Evolutionary conservation across 75 land plant genomes (phyloP).

Genomic region (Cupressus sempervirens): DNA sequence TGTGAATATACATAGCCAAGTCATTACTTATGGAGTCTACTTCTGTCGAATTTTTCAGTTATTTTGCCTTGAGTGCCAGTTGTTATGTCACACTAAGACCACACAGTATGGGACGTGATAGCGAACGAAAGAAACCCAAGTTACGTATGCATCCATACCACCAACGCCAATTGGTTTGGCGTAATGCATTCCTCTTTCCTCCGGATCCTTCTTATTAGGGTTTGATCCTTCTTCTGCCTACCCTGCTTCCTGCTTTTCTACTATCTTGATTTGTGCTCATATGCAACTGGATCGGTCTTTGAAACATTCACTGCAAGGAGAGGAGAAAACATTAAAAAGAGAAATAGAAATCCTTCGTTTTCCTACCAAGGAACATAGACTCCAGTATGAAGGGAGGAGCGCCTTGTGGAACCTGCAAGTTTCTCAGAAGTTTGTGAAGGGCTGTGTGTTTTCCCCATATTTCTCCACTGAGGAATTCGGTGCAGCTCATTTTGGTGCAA

Average conservation of each 20-base stretch:
- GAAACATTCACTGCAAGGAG: not conserved
- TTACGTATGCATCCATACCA: no score
- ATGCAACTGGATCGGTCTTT: not conserved
- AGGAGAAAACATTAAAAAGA: not conserved
- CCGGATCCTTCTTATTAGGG: not conserved
- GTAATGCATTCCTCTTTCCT: no score
- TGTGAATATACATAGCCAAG: no score
- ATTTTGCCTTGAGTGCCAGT: no score
- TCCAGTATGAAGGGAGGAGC: constrained; percentile 14
- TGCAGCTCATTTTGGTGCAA: constrained; percentile 46
- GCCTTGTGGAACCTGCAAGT: constrained; percentile 87
- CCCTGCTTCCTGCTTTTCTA: not conserved
- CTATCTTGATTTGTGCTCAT: not conserved
- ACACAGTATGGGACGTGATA: no score
- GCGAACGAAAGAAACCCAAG: no score
- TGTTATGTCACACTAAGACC: no score
- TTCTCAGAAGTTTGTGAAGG: constrained; percentile 43
- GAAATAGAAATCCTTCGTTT: not conserved
- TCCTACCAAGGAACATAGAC: not conserved
- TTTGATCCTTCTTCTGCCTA: not conserved
- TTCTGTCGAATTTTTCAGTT: no score
- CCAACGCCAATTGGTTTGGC: no score
- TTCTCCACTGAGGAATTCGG: constrained; percentile 69
- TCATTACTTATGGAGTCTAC: no score
- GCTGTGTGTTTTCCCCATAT: constrained; percentile 44